Percentiles rank a stretch among this genome's conserved stretches.
Evolutionary conservation across 192 early-diverging fungal genomes (phyloP).

Genomic region (Paraglomus brasilianum): DNA sequence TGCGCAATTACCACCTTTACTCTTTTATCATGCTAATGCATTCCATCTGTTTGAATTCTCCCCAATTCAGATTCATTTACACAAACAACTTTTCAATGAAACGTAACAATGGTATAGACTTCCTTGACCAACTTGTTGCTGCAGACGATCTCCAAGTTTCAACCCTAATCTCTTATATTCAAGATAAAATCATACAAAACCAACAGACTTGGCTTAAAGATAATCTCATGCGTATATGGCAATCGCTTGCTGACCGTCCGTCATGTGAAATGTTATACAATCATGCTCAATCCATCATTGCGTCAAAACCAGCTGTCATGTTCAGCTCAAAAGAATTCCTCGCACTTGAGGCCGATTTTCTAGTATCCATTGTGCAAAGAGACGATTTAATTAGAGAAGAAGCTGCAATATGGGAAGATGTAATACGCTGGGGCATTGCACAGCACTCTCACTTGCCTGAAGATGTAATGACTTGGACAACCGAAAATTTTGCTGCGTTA

Average conservation of each 20-base stretch:
- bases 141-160: constrained; percentile 19
- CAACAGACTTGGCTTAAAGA: background rate
- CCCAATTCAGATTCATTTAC: constrained; percentile 20
- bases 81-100: constrained; percentile 2
- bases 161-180: constrained; percentile 5
- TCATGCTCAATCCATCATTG: constrained; percentile 6
- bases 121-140: constrained; percentile 5
- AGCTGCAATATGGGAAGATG: constrained; percentile 20
- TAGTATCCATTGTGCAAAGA: constrained; percentile 2
- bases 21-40: too few relatives aligned
- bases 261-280: constrained; percentile 10
- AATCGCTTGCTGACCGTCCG: background rate
- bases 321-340: background rate
- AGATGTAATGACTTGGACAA: background rate
- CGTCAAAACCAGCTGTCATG: background rate
- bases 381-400: constrained; percentile 20
- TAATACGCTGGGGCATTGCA: constrained; percentile 12
- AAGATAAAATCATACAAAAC: constrained; percentile 17
- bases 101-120: background rate
- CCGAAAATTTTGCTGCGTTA: background rate
- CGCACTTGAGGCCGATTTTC: background rate
- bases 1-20: too few relatives aligned
- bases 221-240: constrained; percentile 5
- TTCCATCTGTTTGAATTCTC: too few relatives aligned
- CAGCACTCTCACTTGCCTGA: background rate